phyloP scores from a whole-genome alignment of 352 stramenopile genomes.

The Phytophthora pini region DNA sequence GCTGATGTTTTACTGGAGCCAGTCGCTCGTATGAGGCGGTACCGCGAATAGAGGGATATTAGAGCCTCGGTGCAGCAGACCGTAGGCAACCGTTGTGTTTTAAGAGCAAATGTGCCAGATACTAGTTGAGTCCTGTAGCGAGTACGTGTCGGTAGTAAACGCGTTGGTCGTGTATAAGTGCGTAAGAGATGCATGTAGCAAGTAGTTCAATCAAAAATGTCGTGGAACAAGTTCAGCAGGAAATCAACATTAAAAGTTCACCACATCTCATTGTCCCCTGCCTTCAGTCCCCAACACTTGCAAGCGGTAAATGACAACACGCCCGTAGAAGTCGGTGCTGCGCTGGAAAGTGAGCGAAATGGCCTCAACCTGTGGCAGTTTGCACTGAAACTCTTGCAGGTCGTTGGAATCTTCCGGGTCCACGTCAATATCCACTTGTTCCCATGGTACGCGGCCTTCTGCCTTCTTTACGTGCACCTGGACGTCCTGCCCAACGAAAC shows the following conservation, averaged over 20 bases:
- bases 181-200: slow-evolving; percentile 24
- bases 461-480: slow-evolving; percentile 40
- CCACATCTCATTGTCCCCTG: slow-evolving; percentile 3
- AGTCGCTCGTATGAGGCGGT: slow-evolving; percentile 63
- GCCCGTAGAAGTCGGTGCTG: slow-evolving; percentile 80
- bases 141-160: slow-evolving; percentile 27
- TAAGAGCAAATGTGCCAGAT: slow-evolving; percentile 26
- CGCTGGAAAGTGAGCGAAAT: slow-evolving; percentile 61
- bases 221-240: slow-evolving; percentile 11
- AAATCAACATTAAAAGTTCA: slow-evolving; percentile 18
- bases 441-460: slow-evolving; percentile 27
- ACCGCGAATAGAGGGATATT: slow-evolving; percentile 15
- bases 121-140: slow-evolving; percentile 13
- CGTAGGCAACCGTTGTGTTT: slow-evolving; percentile 27
- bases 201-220: slow-evolving; percentile 14
- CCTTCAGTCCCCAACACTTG: slow-evolving; percentile 32
- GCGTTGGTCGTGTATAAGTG: slow-evolving; percentile 24
- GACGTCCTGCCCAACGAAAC: slow-evolving; percentile 74
- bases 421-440: slow-evolving; percentile 28
- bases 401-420: slow-evolving; percentile 64
- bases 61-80: slow-evolving; percentile 24
- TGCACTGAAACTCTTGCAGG: slow-evolving; percentile 53
- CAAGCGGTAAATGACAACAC: slow-evolving; percentile 70
- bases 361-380: slow-evolving; percentile 35
- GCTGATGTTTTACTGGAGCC: slow-evolving; percentile 90